A percentile compares a stretch with the other conserved stretches of the same genome.
These are phyloP conservation scores for Paecilomyces sp. DNA, from an alignment of 2,329 filamentous ascomycete genomes.

Conservation along the genomic window DNA sequence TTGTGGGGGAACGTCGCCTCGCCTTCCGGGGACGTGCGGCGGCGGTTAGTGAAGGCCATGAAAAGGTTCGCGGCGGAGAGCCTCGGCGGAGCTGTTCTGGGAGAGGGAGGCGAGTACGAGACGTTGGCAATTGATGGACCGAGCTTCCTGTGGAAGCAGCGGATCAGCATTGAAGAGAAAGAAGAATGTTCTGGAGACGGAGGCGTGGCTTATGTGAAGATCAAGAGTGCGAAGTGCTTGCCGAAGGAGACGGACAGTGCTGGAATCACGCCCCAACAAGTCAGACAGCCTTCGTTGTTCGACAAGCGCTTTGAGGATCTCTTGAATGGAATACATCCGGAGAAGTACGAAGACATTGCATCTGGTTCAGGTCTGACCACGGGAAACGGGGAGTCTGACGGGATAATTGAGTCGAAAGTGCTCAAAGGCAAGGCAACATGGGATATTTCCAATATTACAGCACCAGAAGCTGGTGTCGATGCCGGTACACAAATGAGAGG, in stretches of 20 bases:
- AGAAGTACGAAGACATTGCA: conserved; percentile 1
- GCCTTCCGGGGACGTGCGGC: conserved; percentile 38
- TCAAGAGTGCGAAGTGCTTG: conserved; percentile 52
- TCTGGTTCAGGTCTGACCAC: background rate
- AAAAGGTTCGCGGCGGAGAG: conserved; percentile 52
- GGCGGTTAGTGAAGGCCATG: conserved; percentile 42
- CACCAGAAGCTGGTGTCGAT: conserved; percentile 29
- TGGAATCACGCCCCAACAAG: conserved; percentile 15
- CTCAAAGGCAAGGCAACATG: conserved; percentile 18
- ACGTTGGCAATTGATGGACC: conserved; percentile 83
- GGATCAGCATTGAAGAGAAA: conserved; percentile 55
- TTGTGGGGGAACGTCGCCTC: conserved; percentile 72
- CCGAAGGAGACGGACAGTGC: conserved; percentile 27
- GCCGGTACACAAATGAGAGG: conserved; percentile 35
- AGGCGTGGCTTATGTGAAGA: conserved; percentile 65
- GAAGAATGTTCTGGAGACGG: conserved; percentile 60
- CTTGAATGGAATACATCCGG: conserved; percentile 16
- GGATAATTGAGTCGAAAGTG: conserved; percentile 11
- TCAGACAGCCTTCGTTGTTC: conserved; percentile 55
- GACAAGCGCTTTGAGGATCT: conserved; percentile 54
- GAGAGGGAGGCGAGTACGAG: conserved; percentile 95
- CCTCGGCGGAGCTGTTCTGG: conserved; percentile 65
- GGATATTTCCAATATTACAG: conserved; percentile 31
- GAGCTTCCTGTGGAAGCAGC: conserved; percentile 60
- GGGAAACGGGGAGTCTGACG: conserved; percentile 2